These are phyloP conservation scores for Phaeosphaeriaceae sp. DNA, from an alignment of 2,329 filamentous ascomycete genomes.

Conservation along the genomic window DNA sequence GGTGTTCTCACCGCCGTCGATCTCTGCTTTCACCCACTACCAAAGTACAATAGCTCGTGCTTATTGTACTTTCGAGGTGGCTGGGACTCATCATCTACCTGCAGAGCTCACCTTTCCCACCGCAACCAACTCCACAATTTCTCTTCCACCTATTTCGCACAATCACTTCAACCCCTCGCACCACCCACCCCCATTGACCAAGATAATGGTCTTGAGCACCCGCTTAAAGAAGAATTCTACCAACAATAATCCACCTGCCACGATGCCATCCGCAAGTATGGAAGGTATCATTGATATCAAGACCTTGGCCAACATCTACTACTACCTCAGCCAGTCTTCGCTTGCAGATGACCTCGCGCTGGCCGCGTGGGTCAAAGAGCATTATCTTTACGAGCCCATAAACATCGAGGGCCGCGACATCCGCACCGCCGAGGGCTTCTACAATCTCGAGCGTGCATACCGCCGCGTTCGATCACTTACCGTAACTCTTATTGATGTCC, in stretches of 20 bases:
- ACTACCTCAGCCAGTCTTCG: slow-evolving; percentile 26
- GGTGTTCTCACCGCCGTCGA: slow-evolving; percentile 1
- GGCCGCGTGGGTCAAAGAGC: slow-evolving; percentile 29
- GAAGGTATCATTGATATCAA: slow-evolving; percentile 32
- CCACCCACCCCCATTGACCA: not conserved
- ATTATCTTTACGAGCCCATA: slow-evolving; percentile 26
- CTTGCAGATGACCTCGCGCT: slow-evolving; percentile 26
- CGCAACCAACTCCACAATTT: not conserved
- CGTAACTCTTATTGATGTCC: slow-evolving; percentile 20
- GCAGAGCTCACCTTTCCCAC: not conserved
- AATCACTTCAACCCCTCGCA: not conserved
- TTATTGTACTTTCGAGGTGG: not conserved
- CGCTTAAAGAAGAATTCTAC: slow-evolving; percentile 5
- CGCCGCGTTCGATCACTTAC: slow-evolving; percentile 36
- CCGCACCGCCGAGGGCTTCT: slow-evolving; percentile 28
- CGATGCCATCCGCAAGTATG: slow-evolving; percentile 19
- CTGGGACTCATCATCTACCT: not conserved
- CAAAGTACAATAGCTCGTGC: not conserved
- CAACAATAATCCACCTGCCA: slow-evolving; percentile 7
- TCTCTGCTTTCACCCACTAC: slow-evolving; percentile 1
- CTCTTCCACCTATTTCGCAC: not conserved
- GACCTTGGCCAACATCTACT: slow-evolving; percentile 30
- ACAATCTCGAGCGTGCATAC: slow-evolving; percentile 35
- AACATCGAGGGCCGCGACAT: slow-evolving; percentile 17
- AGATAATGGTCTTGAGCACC: slow-evolving; percentile 15